phyloP scores from a whole-genome alignment of 345 rosid genomes.

The Excoecaria agallocha region DNA sequence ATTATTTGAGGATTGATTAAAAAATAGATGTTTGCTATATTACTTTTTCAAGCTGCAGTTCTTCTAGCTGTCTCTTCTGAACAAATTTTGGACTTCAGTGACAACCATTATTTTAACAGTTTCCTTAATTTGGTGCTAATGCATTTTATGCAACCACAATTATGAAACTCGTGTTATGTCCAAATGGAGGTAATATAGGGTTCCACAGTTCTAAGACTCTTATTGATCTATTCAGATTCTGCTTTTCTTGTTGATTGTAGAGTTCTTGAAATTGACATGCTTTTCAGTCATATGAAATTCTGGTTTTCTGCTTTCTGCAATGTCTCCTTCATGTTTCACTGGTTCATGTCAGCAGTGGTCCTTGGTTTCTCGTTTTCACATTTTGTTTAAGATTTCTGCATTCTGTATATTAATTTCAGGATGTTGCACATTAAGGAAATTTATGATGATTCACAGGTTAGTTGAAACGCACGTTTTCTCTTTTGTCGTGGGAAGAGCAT shows the following conservation, averaged over 20 bases:
- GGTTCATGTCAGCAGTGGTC: neutral
- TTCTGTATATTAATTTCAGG: conserved; percentile 18
- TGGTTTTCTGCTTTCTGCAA: neutral
- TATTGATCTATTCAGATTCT: neutral
- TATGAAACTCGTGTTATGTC: neutral
- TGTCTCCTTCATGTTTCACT: conserved; percentile 1
- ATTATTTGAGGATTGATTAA: neutral
- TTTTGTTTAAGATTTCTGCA: conserved; percentile 17
- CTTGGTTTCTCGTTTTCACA: neutral
- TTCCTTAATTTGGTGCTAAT: neutral
- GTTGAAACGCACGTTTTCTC: conserved; percentile 98
- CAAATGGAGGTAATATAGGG: neutral
- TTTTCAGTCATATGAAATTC: neutral
- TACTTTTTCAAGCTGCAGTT: conserved; percentile 6
- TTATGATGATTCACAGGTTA: conserved; percentile 67
- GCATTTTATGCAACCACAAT: neutral
- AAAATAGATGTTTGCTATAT: neutral
- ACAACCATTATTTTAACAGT: neutral
- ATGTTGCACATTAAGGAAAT: conserved; percentile 29
- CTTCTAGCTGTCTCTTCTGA: neutral
- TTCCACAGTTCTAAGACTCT: neutral
- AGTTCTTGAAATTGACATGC: neutral
- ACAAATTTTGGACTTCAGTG: neutral
- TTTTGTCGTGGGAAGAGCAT: conserved; percentile 99
- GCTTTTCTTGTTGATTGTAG: neutral